Base-by-base conservation (phyloP, 2,329 filamentous ascomycete species). In the Aspergillus alliaceus region DNA sequence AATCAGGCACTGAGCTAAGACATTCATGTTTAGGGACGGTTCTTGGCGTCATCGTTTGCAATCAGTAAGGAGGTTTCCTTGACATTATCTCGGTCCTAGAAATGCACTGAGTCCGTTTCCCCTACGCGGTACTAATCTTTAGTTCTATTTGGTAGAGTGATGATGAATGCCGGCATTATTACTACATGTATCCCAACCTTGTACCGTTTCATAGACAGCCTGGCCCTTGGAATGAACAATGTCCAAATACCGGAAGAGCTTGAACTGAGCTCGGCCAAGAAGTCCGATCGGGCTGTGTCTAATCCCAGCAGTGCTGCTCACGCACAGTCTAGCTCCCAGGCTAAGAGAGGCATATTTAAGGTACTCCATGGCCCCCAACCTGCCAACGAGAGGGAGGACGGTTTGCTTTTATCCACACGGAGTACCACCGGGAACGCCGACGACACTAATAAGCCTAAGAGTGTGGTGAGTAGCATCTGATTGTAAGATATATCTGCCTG, bases 121-220 rank as follows among this genome's bases (percentile, higher is more conserved):
- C n/a, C n/a, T n/a, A n/a, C n/a, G n/a, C n/a, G n/a, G n/a, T n/a
- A 11, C 40, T 49, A 40, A 57, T 15, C 2, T 15, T 25, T 5
- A 1, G 0, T 15, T 42, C 39, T 2, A 6, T 27, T 22, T 22
- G 27, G 9, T 29, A 64, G 62, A 27, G 48, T 58, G 4, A 57
- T 61, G 5, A 54, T 61, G 54, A 56, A 61, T 20, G 25, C 57
- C 18, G 52, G 58, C 40, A 63, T 64, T n/a, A 58, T 61, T 18
- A 53, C 58, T 5, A 56, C 60, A 1, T 58, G 60, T 14, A 61
- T 64, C 31, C 62, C 62, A 8, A 53, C 54, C 8, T 14, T 64
- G 8, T 58, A 60, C 27, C 60, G 58, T 15, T 49, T 63, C 22
- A 48, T 60, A 2, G 52, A 47, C 42, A 58, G 54, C 18, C 12